These are phyloP conservation scores for Elaeagnus macrophylla DNA, from an alignment of 306 rosid genomes.

Conservation along the genomic window DNA sequence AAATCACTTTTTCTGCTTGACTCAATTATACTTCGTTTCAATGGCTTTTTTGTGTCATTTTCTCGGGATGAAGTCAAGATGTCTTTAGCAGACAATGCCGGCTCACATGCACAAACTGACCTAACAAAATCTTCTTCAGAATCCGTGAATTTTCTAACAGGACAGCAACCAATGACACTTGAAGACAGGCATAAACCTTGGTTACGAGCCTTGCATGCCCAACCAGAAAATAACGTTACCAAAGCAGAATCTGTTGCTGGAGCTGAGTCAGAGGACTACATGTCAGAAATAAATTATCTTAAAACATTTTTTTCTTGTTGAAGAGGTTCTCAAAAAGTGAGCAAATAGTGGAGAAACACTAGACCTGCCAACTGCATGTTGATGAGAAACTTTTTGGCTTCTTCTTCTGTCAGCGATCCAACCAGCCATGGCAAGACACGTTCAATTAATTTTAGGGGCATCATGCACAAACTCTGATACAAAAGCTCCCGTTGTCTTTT, in stretches of 20 bases:
- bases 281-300: slow-evolving; percentile 29
- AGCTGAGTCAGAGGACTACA: slow-evolving; percentile 51
- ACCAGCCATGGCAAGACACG: slow-evolving; percentile 93
- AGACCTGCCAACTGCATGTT: slow-evolving; percentile 94
- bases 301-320: background rate
- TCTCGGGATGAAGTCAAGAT: slow-evolving; percentile 36
- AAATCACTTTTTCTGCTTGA: slow-evolving; percentile 36
- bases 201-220: slow-evolving; percentile 99
- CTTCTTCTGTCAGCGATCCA: slow-evolving; percentile 67
- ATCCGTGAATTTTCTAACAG: slow-evolving; percentile 58
- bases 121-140: slow-evolving; percentile 53
- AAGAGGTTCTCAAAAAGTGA: slow-evolving; percentile 13
- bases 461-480: slow-evolving; percentile 89
- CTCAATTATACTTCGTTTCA: slow-evolving; percentile 37
- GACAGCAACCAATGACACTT: slow-evolving; percentile 66
- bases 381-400: slow-evolving; percentile 56
- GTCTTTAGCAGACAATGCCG: slow-evolving; percentile 47
- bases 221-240: slow-evolving; percentile 88
- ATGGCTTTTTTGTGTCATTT: slow-evolving; percentile 48
- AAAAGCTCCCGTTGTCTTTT: slow-evolving; percentile 77
- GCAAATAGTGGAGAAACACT: slow-evolving; percentile 22
- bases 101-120: slow-evolving; percentile 43
- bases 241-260: slow-evolving; percentile 79
- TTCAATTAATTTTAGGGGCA: slow-evolving; percentile 93
- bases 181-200: slow-evolving; percentile 76